These are phyloP conservation scores for Psidium friedrichsthalianum DNA, from an alignment of 345 rosid genomes.

Conservation along the genomic window DNA sequence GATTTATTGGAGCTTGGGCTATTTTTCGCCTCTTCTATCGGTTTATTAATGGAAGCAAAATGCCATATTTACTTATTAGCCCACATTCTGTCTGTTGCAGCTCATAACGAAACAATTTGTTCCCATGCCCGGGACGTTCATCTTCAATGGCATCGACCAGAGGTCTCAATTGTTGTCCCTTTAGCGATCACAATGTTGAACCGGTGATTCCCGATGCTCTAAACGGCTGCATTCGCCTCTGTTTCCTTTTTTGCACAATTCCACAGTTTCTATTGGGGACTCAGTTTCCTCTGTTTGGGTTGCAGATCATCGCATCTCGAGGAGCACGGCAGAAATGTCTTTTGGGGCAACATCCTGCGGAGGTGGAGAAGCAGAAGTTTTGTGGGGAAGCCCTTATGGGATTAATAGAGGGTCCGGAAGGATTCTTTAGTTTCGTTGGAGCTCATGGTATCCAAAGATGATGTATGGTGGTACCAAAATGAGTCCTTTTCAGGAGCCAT, in stretches of 20 bases:
- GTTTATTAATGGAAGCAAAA: background rate
- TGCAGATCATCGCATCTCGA: slow-evolving; percentile 6
- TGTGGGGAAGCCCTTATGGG: background rate
- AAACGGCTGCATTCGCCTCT: background rate
- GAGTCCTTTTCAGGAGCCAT: too few relatives aligned
- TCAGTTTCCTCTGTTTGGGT: background rate
- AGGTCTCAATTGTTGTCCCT: slow-evolving; percentile 64
- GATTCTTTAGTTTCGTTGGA: background rate
- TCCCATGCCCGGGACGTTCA: slow-evolving; percentile 76
- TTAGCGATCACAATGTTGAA: slow-evolving; percentile 1
- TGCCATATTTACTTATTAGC: background rate
- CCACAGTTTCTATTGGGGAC: background rate
- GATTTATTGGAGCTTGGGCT: background rate
- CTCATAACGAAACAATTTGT: slow-evolving; percentile 87
- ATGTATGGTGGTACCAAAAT: background rate
- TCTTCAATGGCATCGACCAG: slow-evolving; percentile 95
- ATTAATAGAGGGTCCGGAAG: background rate
- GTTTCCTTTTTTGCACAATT: background rate
- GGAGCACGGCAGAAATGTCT: background rate
- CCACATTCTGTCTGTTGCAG: slow-evolving; percentile 18
- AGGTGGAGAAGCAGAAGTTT: background rate
- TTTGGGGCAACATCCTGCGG: background rate
- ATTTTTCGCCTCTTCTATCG: background rate
- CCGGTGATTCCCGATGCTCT: background rate
- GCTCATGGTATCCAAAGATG: background rate